Conservation (phyloP, 345 rosid species). For the Atalantia buxifolia region DNA sequence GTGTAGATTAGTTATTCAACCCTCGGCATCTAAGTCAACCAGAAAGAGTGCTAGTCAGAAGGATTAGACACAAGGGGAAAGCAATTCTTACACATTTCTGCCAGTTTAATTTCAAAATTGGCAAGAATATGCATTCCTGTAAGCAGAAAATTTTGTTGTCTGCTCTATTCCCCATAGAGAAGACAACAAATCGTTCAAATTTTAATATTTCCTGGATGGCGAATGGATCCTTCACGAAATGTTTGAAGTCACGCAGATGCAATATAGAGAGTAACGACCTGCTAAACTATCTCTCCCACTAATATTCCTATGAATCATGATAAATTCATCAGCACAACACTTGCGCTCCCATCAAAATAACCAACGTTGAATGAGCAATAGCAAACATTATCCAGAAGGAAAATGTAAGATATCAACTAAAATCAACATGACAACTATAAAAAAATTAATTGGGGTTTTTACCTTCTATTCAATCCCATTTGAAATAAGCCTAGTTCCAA, state of each 20-base stretch:
- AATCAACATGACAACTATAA: background rate
- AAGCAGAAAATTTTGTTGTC: background rate
- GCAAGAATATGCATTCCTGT: background rate
- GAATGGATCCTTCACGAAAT: background rate
- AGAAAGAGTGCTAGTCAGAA: background rate
- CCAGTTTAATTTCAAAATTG: background rate
- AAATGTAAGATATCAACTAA: background rate
- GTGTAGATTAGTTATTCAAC: background rate
- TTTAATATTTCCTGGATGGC: background rate
- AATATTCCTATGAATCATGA: background rate
- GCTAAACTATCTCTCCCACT: background rate
- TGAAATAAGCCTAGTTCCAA: background rate
- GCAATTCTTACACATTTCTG: background rate
- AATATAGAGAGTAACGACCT: background rate
- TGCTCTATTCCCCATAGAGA: background rate
- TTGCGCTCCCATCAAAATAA: background rate
- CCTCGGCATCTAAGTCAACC: background rate
- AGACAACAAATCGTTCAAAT: background rate
- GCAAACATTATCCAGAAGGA: background rate
- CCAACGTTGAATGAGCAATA: background rate
- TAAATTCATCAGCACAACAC: background rate
- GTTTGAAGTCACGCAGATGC: too few relatives aligned
- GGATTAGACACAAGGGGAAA: background rate
- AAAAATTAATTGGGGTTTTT: background rate
- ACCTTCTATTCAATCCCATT: background rate